These are phyloP conservation scores for Barnettozyma siamensis DNA, from an alignment of 805 yeast genomes.

Conservation along the genomic window DNA sequence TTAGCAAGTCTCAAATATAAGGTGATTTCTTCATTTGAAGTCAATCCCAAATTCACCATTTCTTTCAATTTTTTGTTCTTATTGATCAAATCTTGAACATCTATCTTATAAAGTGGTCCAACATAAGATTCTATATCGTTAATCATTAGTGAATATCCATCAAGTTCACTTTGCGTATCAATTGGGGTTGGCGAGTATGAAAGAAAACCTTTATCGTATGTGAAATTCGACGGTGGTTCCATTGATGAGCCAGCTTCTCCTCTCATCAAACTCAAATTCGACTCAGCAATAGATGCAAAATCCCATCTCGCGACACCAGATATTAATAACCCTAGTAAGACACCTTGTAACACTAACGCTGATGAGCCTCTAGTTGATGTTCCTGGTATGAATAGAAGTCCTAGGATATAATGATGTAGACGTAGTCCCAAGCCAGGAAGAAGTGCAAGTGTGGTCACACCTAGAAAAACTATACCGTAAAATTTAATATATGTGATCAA, in stretches of 20 bases:
- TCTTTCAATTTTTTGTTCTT: constrained; percentile 25
- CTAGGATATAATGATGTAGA: constrained; percentile 78
- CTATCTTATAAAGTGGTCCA: constrained; percentile 42
- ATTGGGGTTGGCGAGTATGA: constrained; percentile 24
- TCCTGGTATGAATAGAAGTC: constrained; percentile 74
- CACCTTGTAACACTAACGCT: constrained; percentile 76
- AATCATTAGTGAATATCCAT: constrained; percentile 59
- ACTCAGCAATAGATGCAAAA: constrained; percentile 82
- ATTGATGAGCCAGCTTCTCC: constrained; percentile 59
- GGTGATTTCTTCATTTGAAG: constrained; percentile 23
- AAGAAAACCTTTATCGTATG: constrained; percentile 17
- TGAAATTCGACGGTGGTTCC: constrained; percentile 44
- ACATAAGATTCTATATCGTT: constrained; percentile 76
- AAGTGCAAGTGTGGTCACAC: constrained; percentile 38
- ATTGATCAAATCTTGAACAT: constrained; percentile 29
- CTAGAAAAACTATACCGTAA: constrained; percentile 42
- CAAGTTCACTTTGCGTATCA: constrained; percentile 26
- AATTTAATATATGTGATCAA: constrained; percentile 52
- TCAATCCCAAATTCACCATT: constrained; percentile 29
- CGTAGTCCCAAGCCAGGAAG: constrained; percentile 70
- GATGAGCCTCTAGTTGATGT: constrained; percentile 68
- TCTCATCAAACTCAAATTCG: constrained; percentile 57
- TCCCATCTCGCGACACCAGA: constrained; percentile 94
- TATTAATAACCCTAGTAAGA: constrained; percentile 70
- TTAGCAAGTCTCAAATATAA: constrained; percentile 55